Percentiles rank a stretch among this genome's conserved stretches.
Conservation (phyloP, 2,329 filamentous ascomycete species). For the Colletotrichum australisinense region DNA sequence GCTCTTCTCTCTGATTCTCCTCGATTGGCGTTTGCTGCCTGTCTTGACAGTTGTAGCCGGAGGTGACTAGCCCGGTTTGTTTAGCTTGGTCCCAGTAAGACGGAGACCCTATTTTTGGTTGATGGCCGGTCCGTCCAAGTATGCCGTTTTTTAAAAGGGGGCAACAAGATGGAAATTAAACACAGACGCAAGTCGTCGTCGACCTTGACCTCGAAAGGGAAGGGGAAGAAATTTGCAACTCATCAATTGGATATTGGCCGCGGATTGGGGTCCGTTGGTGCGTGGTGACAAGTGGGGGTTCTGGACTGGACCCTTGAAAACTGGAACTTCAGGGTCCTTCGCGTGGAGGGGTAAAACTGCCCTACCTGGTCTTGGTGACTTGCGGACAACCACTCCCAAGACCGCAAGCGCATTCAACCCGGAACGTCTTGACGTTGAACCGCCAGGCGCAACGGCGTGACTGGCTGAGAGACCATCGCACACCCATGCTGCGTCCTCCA, state of each 20-base stretch:
- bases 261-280: conserved; percentile 32
- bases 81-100: not conserved
- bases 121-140: conserved; percentile 3
- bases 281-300: conserved; percentile 27
- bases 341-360: conserved; percentile 30
- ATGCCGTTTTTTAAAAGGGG: conserved; percentile 25
- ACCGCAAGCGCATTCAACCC: not conserved
- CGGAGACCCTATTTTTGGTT: not conserved
- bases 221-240: conserved; percentile 32
- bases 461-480: conserved; percentile 1
- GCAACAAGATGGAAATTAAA: not conserved
- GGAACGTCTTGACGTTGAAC: not conserved
- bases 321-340: conserved; percentile 35
- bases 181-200: not conserved
- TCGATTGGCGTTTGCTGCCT: not conserved
- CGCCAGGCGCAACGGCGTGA: conserved; percentile 1
- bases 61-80: not conserved
- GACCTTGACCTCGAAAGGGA: not conserved
- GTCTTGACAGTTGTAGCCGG: not conserved
- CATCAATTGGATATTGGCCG: conserved; percentile 28
- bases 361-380: not conserved
- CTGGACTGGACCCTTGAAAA: conserved; percentile 36
- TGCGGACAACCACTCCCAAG: not conserved
- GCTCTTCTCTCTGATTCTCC: not conserved
- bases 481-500: not conserved